Evolutionary conservation across 1,284 basidiomycete genomes (phyloP), one percentile per base, ranked within the genome.

Genomic region (Pseudomicrostroma phylloplanum): DNA sequence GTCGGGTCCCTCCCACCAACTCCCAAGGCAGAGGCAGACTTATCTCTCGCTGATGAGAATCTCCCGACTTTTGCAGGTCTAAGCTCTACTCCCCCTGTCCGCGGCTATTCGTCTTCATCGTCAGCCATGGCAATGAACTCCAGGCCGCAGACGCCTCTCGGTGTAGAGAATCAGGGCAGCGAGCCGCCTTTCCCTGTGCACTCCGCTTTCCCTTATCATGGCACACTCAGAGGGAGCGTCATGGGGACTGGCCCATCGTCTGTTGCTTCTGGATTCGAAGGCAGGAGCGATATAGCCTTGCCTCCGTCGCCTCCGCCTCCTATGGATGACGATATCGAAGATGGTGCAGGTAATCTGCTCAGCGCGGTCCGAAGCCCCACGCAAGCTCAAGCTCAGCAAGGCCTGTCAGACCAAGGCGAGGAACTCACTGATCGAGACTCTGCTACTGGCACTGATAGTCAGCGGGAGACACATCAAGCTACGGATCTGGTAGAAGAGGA

Each of bases 1-100:
- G 30, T 57, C 15, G 56, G n/a, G 13, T 57, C 56, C 25, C 46
- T 49, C 41, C 40, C 56, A 43, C 46, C 56, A 3, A 57, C 56
- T 36, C 56, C 40, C 4, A 21, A 25, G 13, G 56, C 56, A 15
- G 51, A 54, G 7, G 21, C 51, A 19, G 51, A 13, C 51, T 36
- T 36, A 9, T 36, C 30, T 9, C 30, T 36, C 30, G 4, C 30
- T 4, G 30, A 36, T 9, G 30, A 36, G 30, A 36, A 9, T 3
- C 30, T 36, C 3, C 30, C 30, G 30, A 4, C 30, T 3, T 9
- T 36, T 36, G 30, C 30, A 36, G 30, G 30, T 36, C 30, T 36
- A 4, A 36, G 30, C 30, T 36, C 30, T 36, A 36, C 30, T 36
- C 30, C 30, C 9, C 30, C 30, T 36, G 30, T 36, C 30, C 30